A percentile compares a stretch with the other conserved stretches of the same genome.
phyloP scores from a whole-genome alignment of 768 basidiomycete species.

The Rhodocollybia butyracea region DNA sequence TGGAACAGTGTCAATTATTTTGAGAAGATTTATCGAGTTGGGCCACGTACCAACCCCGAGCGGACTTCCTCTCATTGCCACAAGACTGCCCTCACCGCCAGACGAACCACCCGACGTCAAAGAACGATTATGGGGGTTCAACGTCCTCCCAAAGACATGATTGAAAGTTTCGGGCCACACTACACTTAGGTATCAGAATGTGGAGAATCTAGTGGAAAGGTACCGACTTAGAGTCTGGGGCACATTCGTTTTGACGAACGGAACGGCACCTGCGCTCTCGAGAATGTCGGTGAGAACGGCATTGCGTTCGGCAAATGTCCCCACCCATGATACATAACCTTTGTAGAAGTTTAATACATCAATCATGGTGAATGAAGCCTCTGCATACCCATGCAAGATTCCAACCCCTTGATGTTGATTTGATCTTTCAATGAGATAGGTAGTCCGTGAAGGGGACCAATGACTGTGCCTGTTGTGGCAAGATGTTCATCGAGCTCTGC shows the following conservation, averaged over 20 bases:
- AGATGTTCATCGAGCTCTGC: slow-evolving; percentile 62
- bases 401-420: slow-evolving; percentile 62
- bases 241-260: slow-evolving; percentile 72
- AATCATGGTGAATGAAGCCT: neutral
- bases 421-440: slow-evolving; percentile 79
- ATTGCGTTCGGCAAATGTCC: slow-evolving; percentile 53
- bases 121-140: slow-evolving; percentile 70
- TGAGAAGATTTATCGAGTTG: neutral
- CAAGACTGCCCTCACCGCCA: slow-evolving; percentile 81
- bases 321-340: slow-evolving; percentile 78
- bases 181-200: neutral
- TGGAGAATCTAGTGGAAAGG: neutral
- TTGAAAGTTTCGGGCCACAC: slow-evolving; percentile 82
- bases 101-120: slow-evolving; percentile 79
- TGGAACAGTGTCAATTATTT: slow-evolving; percentile 35
- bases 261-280: slow-evolving; percentile 64
- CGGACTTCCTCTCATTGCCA: slow-evolving; percentile 49
- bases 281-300: slow-evolving; percentile 65
- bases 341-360: neutral
- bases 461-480: slow-evolving; percentile 54
- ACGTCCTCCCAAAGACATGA: slow-evolving; percentile 73
- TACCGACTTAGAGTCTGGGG: slow-evolving; percentile 78
- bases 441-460: slow-evolving; percentile 75
- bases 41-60: slow-evolving; percentile 27
- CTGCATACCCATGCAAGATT: slow-evolving; percentile 63